These are phyloP conservation scores for Pilobolus umbonatus DNA, from an alignment of 192 early-diverging fungal genomes.

Conservation along the genomic window DNA sequence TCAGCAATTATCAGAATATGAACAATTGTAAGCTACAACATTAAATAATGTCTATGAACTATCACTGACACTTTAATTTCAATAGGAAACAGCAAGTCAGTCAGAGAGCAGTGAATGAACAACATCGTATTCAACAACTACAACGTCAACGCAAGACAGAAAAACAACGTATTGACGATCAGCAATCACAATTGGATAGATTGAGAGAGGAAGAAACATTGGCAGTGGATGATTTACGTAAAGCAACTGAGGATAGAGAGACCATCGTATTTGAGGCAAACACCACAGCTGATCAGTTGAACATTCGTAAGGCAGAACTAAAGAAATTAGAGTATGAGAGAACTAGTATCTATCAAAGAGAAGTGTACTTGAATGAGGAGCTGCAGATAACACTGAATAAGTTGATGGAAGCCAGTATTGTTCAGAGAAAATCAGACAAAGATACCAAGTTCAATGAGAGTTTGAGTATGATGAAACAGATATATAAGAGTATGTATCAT, in stretches of 20 bases:
- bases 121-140: constrained; percentile 62
- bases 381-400: constrained; percentile 70
- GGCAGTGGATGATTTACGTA: constrained; percentile 45
- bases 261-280: constrained; percentile 2
- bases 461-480: constrained; percentile 71
- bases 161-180: constrained; percentile 55
- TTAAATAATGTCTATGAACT: not conserved
- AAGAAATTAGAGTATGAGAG: constrained; percentile 61
- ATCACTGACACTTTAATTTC: too few relatives aligned
- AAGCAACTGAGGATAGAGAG: constrained; percentile 30
- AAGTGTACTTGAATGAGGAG: constrained; percentile 82
- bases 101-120: constrained; percentile 59
- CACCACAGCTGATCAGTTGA: constrained; percentile 10
- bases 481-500: constrained; percentile 68
- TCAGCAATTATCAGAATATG: constrained; percentile 31
- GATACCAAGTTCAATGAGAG: constrained; percentile 73
- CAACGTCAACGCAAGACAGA: constrained; percentile 61
- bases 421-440: constrained; percentile 79
- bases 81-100: constrained; percentile 70
- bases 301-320: constrained; percentile 44
- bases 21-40: constrained; percentile 4
- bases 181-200: constrained; percentile 50
- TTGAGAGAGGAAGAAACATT: constrained; percentile 42
- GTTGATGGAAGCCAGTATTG: constrained; percentile 75
- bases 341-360: constrained; percentile 38